These are phyloP conservation scores for Lophiotrema nucula DNA, from an alignment of 495 filamentous ascomycete species.

Conservation along the genomic window DNA sequence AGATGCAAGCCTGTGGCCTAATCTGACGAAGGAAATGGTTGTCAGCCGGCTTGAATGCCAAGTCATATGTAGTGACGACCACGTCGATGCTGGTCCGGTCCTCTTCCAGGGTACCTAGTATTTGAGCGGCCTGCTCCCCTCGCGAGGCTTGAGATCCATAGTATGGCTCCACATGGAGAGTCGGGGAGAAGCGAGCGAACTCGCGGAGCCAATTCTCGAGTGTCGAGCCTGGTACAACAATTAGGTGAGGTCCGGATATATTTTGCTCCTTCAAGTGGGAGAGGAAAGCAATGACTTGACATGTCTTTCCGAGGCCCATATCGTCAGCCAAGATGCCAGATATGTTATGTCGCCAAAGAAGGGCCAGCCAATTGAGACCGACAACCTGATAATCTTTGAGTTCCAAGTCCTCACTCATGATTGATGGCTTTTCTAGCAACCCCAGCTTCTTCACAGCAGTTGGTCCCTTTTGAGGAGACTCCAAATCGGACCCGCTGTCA, in stretches of 20 bases:
- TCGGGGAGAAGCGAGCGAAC: slow-evolving; percentile 82
- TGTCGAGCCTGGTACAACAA: slow-evolving; percentile 89
- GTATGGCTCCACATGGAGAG: slow-evolving; percentile 73
- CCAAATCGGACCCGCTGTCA: slow-evolving; percentile 53
- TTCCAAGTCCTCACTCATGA: slow-evolving; percentile 66
- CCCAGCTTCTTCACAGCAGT: slow-evolving; percentile 10
- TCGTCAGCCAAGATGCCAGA: slow-evolving; percentile 94
- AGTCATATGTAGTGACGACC: slow-evolving; percentile 85
- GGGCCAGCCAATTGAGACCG: slow-evolving; percentile 86
- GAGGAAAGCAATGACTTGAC: slow-evolving; percentile 90
- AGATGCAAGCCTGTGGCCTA: slow-evolving; percentile 67
- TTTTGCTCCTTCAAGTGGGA: slow-evolving; percentile 69
- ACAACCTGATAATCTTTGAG: slow-evolving; percentile 94
- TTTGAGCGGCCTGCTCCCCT: slow-evolving; percentile 61
- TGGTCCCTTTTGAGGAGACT: background rate
- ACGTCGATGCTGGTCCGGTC: slow-evolving; percentile 65
- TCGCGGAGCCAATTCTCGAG: slow-evolving; percentile 94
- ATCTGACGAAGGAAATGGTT: slow-evolving; percentile 65
- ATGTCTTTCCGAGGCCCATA: slow-evolving; percentile 97
- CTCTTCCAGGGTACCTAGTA: slow-evolving; percentile 57
- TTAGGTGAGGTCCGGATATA: slow-evolving; percentile 70
- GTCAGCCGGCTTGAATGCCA: slow-evolving; percentile 63
- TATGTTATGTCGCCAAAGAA: slow-evolving; percentile 73
- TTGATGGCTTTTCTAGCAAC: slow-evolving; percentile 67
- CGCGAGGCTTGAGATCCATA: slow-evolving; percentile 67